Conservation (phyloP, 176 grass and related monocot genomes). For the Musa acuminata region DNA sequence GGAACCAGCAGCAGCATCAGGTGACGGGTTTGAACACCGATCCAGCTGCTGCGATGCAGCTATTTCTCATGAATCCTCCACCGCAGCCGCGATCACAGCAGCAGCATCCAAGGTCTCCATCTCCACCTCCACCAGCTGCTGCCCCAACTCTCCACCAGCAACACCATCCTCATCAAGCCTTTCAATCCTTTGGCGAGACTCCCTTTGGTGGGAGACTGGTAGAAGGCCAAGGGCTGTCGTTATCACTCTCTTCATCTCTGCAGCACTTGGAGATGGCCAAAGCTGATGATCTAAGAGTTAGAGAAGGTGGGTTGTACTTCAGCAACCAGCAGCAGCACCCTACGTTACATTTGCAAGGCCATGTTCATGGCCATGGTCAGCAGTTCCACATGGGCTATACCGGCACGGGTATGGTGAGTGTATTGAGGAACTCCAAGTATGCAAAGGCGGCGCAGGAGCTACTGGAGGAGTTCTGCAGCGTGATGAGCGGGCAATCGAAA, state of each 20-base stretch:
- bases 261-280: conserved; percentile 20
- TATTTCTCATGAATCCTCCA: conserved; percentile 7
- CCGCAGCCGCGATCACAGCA: too few relatives aligned
- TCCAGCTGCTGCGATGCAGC: not conserved
- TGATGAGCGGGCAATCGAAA: conserved; percentile 65
- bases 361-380: not conserved
- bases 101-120: not conserved
- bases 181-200: not conserved
- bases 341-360: not conserved
- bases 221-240: conserved; percentile 7
- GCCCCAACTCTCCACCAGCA: not conserved
- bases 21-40: not conserved
- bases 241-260: conserved; percentile 18
- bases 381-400: not conserved
- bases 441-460: conserved; percentile 82
- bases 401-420: conserved; percentile 26
- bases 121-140: not conserved
- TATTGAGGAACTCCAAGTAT: conserved; percentile 89
- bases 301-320: conserved; percentile 7
- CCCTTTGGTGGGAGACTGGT: not conserved
- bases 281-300: conserved; percentile 1
- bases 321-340: conserved; percentile 14
- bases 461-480: conserved; percentile 95
- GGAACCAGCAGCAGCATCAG: not conserved
- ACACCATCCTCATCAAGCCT: not conserved